phyloP scores from a whole-genome alignment of 352 stramenopile species.

The Phytopythium ostracodes region DNA sequence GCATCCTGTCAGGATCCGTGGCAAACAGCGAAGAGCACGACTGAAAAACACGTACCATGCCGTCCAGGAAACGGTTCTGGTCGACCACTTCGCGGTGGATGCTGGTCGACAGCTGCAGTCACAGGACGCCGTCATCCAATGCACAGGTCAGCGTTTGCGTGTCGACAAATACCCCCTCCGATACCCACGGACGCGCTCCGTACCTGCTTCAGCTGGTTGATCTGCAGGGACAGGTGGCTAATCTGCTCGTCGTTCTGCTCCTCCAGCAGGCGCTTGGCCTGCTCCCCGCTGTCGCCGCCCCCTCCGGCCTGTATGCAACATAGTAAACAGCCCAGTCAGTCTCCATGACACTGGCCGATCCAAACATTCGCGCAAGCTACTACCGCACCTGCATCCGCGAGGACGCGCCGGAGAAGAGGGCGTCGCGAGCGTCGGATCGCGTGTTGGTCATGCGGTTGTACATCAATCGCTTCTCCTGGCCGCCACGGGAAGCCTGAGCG shows the following conservation, averaged over 20 bases:
- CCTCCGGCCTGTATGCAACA: constrained; percentile 23
- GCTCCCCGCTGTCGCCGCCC: constrained; percentile 57
- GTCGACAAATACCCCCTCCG: neutral
- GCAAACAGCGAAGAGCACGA: neutral
- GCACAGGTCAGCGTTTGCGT: neutral
- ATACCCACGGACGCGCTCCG: neutral
- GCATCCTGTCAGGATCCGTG: neutral
- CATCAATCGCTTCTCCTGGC: constrained; percentile 32
- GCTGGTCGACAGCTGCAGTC: constrained; percentile 58
- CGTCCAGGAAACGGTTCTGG: constrained; percentile 79
- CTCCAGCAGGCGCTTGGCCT: constrained; percentile 74
- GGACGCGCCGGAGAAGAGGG: constrained; percentile 58
- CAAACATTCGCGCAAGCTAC: too few relatives aligned
- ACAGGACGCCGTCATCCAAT: neutral
- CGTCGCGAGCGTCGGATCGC: constrained; percentile 43
- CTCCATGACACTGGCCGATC: too few relatives aligned
- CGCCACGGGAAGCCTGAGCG: neutral
- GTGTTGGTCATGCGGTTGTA: constrained; percentile 79
- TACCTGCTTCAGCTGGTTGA: constrained; percentile 83
- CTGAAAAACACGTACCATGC: constrained; percentile 49
- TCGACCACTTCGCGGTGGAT: constrained; percentile 80
- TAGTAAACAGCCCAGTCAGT: constrained; percentile 4
- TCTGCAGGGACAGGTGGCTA: constrained; percentile 84
- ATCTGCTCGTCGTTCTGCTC: constrained; percentile 89
- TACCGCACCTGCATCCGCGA: constrained; percentile 42